These are phyloP conservation scores for Lodderomyces metapsilosis DNA, from an alignment of 1,139 yeast genomes.

Conservation along the genomic window DNA sequence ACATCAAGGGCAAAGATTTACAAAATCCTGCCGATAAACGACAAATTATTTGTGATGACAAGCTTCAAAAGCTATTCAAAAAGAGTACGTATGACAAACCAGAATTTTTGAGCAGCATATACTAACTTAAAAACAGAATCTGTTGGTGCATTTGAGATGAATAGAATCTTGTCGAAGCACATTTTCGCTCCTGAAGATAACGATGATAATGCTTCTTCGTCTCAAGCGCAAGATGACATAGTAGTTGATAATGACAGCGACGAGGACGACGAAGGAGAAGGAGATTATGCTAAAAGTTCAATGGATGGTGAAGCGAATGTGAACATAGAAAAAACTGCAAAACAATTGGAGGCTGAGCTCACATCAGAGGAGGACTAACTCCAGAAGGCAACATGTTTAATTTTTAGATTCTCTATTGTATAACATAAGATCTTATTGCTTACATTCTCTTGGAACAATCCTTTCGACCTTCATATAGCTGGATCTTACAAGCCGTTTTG, in stretches of 20 bases:
- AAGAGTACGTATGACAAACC: constrained; percentile 28
- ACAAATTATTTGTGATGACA: constrained; percentile 67
- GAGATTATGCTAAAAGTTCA: neutral
- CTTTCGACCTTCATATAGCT: too few species aligned
- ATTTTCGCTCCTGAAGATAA: constrained; percentile 45
- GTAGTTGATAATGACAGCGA: constrained; percentile 6
- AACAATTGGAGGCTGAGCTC: constrained; percentile 4
- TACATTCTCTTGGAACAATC: too few species aligned
- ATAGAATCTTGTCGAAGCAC: constrained; percentile 55
- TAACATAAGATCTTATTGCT: too few species aligned
- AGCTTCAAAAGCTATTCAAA: constrained; percentile 57
- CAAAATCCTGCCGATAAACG: constrained; percentile 72
- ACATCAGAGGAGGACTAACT: constrained; percentile 11
- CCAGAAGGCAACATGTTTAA: too few species aligned
- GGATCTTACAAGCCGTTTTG: neutral
- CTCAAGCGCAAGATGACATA: constrained; percentile 5
- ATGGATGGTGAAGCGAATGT: constrained; percentile 1
- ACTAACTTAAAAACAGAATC: constrained; percentile 31
- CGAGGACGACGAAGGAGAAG: constrained; percentile 3
- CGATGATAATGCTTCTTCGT: constrained; percentile 3
- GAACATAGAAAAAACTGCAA: constrained; percentile 7
- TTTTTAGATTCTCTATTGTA: too few species aligned
- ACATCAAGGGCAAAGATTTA: constrained; percentile 60
- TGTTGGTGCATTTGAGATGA: constrained; percentile 68
- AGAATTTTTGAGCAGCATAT: neutral